Evolutionary conservation across 129 eudicot genomes (phyloP), one percentile per base, ranked within the genome.

Genomic region (Flaveria ramosissima): DNA sequence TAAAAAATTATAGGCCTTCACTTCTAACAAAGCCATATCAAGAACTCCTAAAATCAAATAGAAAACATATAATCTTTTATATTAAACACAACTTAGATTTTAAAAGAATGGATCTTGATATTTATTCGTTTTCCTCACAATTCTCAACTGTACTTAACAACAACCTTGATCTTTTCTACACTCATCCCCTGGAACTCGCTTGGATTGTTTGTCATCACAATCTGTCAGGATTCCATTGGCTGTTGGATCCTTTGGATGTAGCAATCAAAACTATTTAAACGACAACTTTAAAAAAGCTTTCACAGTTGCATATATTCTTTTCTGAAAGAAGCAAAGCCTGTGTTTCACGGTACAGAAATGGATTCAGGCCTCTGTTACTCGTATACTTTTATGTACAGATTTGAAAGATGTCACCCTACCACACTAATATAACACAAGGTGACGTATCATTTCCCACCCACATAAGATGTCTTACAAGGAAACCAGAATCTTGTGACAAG

Each of bases 21-120:
- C 63, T 56, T 56, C 63, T 56, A 56, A 56, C 63, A 56, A 56
- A 56, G 63, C 20, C 30, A 56, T 56, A 56, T 56, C 24, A 30
- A 4, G 4, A 21, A 56, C 30, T 7, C 63, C 9, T 8, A 20
- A 10, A 20, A 56, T 20, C 12, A 56, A 19, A 20, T 59, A 52
- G 3, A 23, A 10, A 55, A 57, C 64, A 9, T 21, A n/a, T n/a
- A n/a, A n/a, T n/a, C n/a, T n/a, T 59, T 17, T 56, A 56, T 59
- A 59, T 59, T 3, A 9, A 20, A 59, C 6, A 59, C 65, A 59
- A 23, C 32, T 23, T 30, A 3, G 4, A 30, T 30, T 27, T 2
- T 0, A 30, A 30, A 27, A 27, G 4, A 30, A 30, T 3, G 6
- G 4, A 30, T 30, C 36, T 0, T 30, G 36, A 30, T 3, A 30